Evolutionary conservation across 2,329 filamentous ascomycete genomes (phyloP), one percentile per base, ranked within the genome.

Genomic region (Neobulgaria alba): DNA sequence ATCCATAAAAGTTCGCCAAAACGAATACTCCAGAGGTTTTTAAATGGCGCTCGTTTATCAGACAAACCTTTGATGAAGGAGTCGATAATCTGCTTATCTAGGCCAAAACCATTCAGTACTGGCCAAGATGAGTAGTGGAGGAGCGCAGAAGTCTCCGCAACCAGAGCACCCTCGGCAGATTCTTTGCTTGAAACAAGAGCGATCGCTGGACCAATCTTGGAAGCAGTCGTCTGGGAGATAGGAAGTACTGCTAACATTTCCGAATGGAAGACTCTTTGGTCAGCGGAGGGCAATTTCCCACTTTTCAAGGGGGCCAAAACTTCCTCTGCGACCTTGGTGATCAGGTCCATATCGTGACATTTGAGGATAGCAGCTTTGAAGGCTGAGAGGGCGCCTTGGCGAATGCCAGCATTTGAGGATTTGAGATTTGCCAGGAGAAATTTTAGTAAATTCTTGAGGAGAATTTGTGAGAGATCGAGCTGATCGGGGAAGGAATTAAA

Each of bases 361-460:
- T 74, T 72, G 31, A 66, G 61, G 20, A 85, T 74, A n/a, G 89
- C 68, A 8, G 75, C 73, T 49, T 73, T 72, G 60, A 96, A 95
- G 5, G 83, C 83, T 29, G 73, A 70, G 16, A 89, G 65, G 7
- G 85, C 84, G 17, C 87, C 88, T 47, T 75, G 75, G 41, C 90
- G 80, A 47, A 95, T 86, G 2, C 64, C 63, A 10, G 76, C 67
- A 60, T 95, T 96, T 56, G 84, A 89, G 1, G 92, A 96, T 62
- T 94, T 95, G 61, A 89, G 71, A 58, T 88, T 95, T 30, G 87
- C 80, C n/a, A 96, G 65, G 10, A 98, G 67, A 4, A 88, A 86
- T 61, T 95, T 96, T 29, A 93, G 63, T 26, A 98, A 70, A 46
- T 83, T 84, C 18, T 72, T 69, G 38, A 75, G 72, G 14, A 96